Conservation (phyloP, 2,329 filamentous ascomycete species). For the Penicillium sp. region DNA sequence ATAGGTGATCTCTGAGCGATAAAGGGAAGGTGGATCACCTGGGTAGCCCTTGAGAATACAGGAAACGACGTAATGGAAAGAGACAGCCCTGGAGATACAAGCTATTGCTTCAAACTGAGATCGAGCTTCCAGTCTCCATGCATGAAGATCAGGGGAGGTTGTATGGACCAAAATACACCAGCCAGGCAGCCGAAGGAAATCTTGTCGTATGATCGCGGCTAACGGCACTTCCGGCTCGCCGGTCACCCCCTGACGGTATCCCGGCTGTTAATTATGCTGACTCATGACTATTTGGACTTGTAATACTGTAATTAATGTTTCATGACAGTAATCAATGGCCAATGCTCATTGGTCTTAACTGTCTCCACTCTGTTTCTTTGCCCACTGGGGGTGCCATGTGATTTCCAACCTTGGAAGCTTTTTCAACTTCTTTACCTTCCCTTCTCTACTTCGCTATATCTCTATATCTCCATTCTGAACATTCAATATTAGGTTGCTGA, state of each 20-base stretch:
- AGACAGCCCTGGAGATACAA: not conserved
- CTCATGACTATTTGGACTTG: not conserved
- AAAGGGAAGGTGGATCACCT: slow-evolving; percentile 10
- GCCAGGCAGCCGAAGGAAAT: slow-evolving; percentile 2
- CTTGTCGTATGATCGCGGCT: slow-evolving; percentile 36
- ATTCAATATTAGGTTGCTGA: not conserved
- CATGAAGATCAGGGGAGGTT: slow-evolving; percentile 10
- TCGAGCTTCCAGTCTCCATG: slow-evolving; percentile 3
- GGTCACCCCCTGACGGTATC: slow-evolving; percentile 8
- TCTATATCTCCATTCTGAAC: not conserved
- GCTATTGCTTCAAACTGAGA: not conserved
- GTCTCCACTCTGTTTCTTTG: not conserved
- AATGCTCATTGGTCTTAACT: not conserved
- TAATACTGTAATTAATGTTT: not conserved
- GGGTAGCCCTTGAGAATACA: not conserved
- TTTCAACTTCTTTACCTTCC: not conserved
- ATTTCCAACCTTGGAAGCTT: not conserved
- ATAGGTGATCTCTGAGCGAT: slow-evolving; percentile 11
- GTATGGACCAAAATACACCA: not conserved
- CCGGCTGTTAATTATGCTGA: slow-evolving; percentile 1
- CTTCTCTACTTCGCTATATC: not conserved
- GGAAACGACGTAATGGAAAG: not conserved
- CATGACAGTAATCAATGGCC: not conserved
- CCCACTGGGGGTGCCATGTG: slow-evolving; percentile 1
- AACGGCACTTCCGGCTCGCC: slow-evolving; percentile 27